phyloP scores from a whole-genome alignment of 139 green algal genomes.

The Chlorella sp. region DNA sequence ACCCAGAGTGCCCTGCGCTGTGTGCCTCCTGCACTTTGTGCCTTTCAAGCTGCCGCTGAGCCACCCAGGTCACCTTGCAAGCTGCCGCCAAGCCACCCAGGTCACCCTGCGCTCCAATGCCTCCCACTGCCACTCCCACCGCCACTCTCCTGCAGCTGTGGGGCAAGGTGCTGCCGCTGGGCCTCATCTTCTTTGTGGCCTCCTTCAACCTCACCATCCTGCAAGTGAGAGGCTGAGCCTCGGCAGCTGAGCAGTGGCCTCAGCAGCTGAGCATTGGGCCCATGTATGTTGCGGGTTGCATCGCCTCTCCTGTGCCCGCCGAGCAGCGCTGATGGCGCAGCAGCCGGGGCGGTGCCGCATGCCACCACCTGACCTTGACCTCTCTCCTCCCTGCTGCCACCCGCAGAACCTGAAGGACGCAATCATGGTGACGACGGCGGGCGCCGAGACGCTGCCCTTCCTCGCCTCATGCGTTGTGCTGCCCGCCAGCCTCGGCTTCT shows the following conservation, averaged over 20 bases:
- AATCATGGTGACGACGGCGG: constrained; percentile 79
- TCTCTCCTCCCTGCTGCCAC: neutral
- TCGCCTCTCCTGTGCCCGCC: no score
- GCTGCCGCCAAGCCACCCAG: no score
- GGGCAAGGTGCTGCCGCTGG: constrained; percentile 76
- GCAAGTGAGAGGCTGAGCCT: no score
- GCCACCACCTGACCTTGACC: neutral
- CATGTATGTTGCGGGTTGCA: no score
- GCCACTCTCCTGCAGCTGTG: constrained; percentile 60
- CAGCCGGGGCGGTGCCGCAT: neutral
- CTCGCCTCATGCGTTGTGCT: constrained; percentile 80
- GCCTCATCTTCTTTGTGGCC: constrained; percentile 80
- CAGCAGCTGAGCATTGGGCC: neutral
- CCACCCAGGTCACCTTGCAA: no score
- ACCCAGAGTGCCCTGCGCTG: neutral
- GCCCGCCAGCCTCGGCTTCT: constrained; percentile 79
- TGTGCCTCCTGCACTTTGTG: neutral
- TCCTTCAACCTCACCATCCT: constrained; percentile 86
- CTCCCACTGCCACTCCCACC: constrained; percentile 23
- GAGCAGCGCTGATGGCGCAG: no score
- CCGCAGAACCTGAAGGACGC: constrained; percentile 80
- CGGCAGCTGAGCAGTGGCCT: no score
- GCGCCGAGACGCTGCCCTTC: constrained; percentile 87
- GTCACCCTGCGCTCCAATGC: neutral
- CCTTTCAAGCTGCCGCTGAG: no score